Percentiles rank a stretch among this genome's conserved stretches.
Conservation (phyloP, 2,329 filamentous ascomycete genomes). For the Lecanicillium sp. region DNA sequence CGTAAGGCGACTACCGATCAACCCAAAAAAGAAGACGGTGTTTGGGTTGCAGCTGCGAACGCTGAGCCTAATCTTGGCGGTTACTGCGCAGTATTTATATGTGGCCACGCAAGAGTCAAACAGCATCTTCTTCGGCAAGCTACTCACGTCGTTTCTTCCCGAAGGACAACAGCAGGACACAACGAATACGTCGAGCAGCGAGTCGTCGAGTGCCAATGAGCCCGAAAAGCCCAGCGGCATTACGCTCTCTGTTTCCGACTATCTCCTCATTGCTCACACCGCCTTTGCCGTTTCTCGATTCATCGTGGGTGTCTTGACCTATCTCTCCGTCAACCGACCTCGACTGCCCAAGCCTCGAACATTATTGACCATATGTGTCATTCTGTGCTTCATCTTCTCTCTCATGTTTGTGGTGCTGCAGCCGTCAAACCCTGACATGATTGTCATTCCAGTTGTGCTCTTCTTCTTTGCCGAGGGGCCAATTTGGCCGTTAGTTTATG, state of each 20-base stretch:
- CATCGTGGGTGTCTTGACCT: constrained; percentile 56
- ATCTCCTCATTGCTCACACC: constrained; percentile 63
- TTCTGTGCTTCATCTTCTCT: constrained; percentile 50
- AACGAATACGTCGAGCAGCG: constrained; percentile 12
- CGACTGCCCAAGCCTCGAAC: constrained; percentile 58
- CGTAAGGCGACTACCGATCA: constrained; percentile 38
- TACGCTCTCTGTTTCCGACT: constrained; percentile 49
- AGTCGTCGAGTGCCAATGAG: constrained; percentile 9
- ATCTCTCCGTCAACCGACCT: constrained; percentile 35
- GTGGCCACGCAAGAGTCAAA: constrained; percentile 64
- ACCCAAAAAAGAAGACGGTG: constrained; percentile 38
- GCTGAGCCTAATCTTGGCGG: constrained; percentile 57
- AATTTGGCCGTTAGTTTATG: constrained; percentile 75
- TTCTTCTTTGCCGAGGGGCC: constrained; percentile 78
- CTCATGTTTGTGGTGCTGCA: constrained; percentile 38
- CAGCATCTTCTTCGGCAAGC: constrained; percentile 50
- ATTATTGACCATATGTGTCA: constrained; percentile 55
- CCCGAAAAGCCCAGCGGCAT: constrained; percentile 34
- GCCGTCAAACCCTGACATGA: constrained; percentile 35
- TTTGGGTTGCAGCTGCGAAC: constrained; percentile 45
- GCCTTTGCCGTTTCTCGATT: constrained; percentile 70
- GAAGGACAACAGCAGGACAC: constrained; percentile 19
- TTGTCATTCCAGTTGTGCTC: constrained; percentile 54
- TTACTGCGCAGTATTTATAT: constrained; percentile 71
- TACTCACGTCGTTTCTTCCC: constrained; percentile 33